Conservation (phyloP, 2,329 filamentous ascomycete genomes). For the Aspergillus pseudotamarii region DNA sequence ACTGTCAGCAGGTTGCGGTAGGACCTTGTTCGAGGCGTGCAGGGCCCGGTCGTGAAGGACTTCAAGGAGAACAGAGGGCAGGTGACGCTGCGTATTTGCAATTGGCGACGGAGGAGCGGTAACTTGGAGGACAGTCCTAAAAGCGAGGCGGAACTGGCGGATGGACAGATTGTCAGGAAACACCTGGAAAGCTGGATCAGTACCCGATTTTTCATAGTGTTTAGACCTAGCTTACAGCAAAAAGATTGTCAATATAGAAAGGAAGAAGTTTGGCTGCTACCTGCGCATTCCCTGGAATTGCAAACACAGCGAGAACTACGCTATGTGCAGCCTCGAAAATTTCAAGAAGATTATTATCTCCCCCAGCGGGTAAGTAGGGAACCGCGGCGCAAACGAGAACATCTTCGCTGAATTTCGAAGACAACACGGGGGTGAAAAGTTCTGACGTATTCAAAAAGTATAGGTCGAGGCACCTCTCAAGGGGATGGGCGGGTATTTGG, state of each 20-base stretch:
- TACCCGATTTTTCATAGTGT: background rate
- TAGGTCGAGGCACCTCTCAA: constrained; percentile 75
- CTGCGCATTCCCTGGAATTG: constrained; percentile 73
- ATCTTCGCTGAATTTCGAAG: constrained; percentile 68
- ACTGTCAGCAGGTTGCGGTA: constrained; percentile 43
- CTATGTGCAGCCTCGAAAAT: constrained; percentile 91
- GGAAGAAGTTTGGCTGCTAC: constrained; percentile 73
- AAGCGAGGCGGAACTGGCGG: constrained; percentile 84
- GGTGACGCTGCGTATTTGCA: constrained; percentile 70
- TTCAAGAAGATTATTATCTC: constrained; percentile 60
- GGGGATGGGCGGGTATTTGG: constrained; percentile 63
- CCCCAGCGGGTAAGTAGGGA: constrained; percentile 69
- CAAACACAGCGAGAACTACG: constrained; percentile 76
- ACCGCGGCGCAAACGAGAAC: constrained; percentile 74
- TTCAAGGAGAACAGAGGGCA: constrained; percentile 81
- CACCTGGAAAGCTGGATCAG: constrained; percentile 45
- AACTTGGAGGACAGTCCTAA: constrained; percentile 81
- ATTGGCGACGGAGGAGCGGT: constrained; percentile 78
- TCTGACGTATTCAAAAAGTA: constrained; percentile 88
- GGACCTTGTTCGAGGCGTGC: constrained; percentile 54
- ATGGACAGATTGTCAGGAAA: constrained; percentile 79
- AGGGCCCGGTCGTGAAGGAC: constrained; percentile 70
- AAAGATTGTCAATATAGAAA: constrained; percentile 80
- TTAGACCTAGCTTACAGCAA: constrained; percentile 53
- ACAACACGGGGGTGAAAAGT: constrained; percentile 73